phyloP scores from a whole-genome alignment of 768 basidiomycete species.

The Ramaria sp. region DNA sequence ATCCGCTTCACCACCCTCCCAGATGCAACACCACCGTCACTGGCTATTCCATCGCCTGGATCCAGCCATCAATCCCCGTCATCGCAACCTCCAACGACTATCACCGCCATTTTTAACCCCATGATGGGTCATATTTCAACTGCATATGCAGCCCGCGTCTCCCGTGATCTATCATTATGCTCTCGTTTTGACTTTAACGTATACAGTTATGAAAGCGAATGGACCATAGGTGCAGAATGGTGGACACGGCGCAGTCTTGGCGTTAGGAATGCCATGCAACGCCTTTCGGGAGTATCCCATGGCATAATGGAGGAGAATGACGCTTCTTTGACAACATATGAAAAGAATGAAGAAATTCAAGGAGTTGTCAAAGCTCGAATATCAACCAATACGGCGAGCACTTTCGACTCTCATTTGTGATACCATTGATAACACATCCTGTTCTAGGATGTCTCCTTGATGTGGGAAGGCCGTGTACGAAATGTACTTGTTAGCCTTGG shows the following conservation, averaged over 20 bases:
- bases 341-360: slow-evolving; percentile 31
- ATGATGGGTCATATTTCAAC: slow-evolving; percentile 91
- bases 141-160: slow-evolving; percentile 84
- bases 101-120: slow-evolving; percentile 91
- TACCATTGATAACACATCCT: slow-evolving; percentile 1
- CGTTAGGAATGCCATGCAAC: slow-evolving; percentile 13
- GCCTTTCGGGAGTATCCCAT: not conserved
- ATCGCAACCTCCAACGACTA: slow-evolving; percentile 84
- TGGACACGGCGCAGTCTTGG: slow-evolving; percentile 59
- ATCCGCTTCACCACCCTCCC: slow-evolving; percentile 91
- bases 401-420: not conserved
- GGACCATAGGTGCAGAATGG: slow-evolving; percentile 94
- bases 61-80: slow-evolving; percentile 23
- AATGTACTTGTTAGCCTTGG: slow-evolving; percentile 87
- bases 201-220: slow-evolving; percentile 94
- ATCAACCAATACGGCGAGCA: slow-evolving; percentile 77
- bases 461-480: slow-evolving; percentile 89
- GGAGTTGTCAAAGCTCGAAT: slow-evolving; percentile 86
- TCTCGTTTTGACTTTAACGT: slow-evolving; percentile 94
- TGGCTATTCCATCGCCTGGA: slow-evolving; percentile 24
- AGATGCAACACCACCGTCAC: slow-evolving; percentile 57
- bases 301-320: slow-evolving; percentile 1
- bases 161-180: slow-evolving; percentile 74
- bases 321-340: not conserved
- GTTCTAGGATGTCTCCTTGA: slow-evolving; percentile 68